Evolutionary conservation across 805 yeast species (phyloP).

Genomic region (Cyberlindnera mississippiensis): DNA sequence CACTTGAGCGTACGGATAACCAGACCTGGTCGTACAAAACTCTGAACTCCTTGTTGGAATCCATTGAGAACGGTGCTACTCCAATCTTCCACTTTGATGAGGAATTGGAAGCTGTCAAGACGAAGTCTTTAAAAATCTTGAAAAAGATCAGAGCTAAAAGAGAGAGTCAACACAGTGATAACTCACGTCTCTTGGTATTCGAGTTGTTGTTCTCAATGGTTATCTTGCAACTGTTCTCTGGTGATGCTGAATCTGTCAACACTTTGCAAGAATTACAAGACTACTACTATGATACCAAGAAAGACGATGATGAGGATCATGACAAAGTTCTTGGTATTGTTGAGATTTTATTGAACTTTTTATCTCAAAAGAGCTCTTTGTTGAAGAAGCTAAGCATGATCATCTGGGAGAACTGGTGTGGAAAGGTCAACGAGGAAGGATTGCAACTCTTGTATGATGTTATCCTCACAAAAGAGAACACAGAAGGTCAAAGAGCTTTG

Average conservation of each 20-base stretch:
- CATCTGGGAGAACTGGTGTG: constrained; percentile 55
- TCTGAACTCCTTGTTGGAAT: constrained; percentile 33
- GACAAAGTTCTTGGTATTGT: constrained; percentile 49
- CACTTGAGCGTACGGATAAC: constrained; percentile 39
- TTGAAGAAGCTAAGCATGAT: constrained; percentile 53
- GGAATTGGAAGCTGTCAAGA: constrained; percentile 45
- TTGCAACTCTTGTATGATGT: constrained; percentile 51
- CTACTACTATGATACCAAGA: constrained; percentile 47
- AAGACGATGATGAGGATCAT: constrained; percentile 38
- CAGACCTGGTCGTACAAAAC: constrained; percentile 61
- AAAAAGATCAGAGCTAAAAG: constrained; percentile 38
- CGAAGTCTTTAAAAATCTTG: constrained; percentile 47
- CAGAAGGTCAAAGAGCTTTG: constrained; percentile 71
- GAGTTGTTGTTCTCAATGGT: constrained; percentile 76
- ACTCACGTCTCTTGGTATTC: constrained; percentile 52
- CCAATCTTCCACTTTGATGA: constrained; percentile 51
- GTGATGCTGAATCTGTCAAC: constrained; percentile 70
- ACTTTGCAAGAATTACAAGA: constrained; percentile 68
- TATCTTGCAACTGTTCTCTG: constrained; percentile 70
- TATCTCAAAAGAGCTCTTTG: constrained; percentile 54
- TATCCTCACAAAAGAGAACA: constrained; percentile 65
- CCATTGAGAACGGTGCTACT: constrained; percentile 25
- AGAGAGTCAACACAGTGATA: constrained; percentile 27
- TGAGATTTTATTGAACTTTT: constrained; percentile 54
- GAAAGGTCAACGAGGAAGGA: constrained; percentile 40